Percentiles rank a stretch among this genome's conserved stretches.
Conservation (phyloP, 805 yeast genomes). For the Starmera dryadoides region DNA sequence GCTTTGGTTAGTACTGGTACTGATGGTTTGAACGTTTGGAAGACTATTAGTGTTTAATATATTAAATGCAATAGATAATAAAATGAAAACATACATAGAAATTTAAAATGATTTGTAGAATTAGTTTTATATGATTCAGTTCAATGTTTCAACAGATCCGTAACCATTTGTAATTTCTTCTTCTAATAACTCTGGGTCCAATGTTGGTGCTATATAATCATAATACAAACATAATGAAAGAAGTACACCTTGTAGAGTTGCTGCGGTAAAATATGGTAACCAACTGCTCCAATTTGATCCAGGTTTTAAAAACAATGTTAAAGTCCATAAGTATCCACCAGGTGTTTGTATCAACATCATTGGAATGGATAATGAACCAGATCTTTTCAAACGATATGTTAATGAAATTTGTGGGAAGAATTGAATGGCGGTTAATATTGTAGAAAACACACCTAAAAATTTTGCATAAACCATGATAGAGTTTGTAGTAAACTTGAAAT, state of each 20-base stretch:
- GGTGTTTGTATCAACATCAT: slow-evolving; percentile 89
- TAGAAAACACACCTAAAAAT: slow-evolving; percentile 56
- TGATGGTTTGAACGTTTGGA: slow-evolving; percentile 93
- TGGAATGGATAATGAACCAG: slow-evolving; percentile 71
- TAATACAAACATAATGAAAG: slow-evolving; percentile 57
- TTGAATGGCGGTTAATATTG: slow-evolving; percentile 58
- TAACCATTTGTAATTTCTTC: background rate
- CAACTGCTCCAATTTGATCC: slow-evolving; percentile 85
- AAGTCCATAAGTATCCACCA: slow-evolving; percentile 78
- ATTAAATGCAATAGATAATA: background rate
- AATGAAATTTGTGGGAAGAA: slow-evolving; percentile 76
- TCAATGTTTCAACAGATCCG: background rate
- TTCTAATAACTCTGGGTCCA: background rate
- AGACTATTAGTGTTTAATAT: slow-evolving; percentile 80
- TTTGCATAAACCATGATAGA: slow-evolving; percentile 40
- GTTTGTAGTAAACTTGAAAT: slow-evolving; percentile 12
- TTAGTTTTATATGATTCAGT: background rate
- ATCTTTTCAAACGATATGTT: slow-evolving; percentile 60
- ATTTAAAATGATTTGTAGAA: too few species aligned
- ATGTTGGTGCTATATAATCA: slow-evolving; percentile 10
- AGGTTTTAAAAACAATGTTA: slow-evolving; percentile 60
- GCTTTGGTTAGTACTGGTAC: slow-evolving; percentile 91
- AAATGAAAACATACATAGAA: too few species aligned
- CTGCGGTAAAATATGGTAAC: slow-evolving; percentile 73
- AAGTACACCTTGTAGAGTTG: slow-evolving; percentile 55